Conservation (phyloP, 495 filamentous ascomycete genomes). For the Podospora anserina region DNA sequence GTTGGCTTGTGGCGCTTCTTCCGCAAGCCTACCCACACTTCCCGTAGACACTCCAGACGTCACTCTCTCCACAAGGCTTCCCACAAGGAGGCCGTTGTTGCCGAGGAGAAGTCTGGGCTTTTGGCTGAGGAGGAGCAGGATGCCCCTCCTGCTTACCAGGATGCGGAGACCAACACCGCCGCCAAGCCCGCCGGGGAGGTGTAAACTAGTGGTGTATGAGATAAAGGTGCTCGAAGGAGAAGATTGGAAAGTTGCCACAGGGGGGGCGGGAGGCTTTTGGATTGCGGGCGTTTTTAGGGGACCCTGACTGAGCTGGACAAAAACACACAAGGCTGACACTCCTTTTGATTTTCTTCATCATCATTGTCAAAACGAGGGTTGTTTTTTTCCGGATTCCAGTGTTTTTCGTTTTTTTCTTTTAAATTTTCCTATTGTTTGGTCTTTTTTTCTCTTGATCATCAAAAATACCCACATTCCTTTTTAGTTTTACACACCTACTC, state of each 20-base stretch:
- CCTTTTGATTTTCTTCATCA: neutral
- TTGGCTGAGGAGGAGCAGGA: conserved; percentile 37
- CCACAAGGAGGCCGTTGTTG: conserved; percentile 28
- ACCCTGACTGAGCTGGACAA: neutral
- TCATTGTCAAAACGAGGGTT: neutral
- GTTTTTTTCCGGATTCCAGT: neutral
- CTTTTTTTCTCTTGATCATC: neutral
- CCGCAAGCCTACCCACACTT: conserved; percentile 25
- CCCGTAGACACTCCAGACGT: conserved; percentile 22
- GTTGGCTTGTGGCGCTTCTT: conserved; percentile 46
- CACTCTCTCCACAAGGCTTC: conserved; percentile 33
- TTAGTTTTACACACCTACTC: neutral
- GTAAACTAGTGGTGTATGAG: neutral
- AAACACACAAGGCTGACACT: neutral
- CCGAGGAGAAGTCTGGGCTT: conserved; percentile 44
- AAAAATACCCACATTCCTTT: conserved; percentile 13
- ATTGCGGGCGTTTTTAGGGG: neutral
- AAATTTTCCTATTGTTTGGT: neutral
- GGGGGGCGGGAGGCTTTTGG: neutral
- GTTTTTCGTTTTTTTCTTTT: neutral
- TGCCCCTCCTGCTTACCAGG: conserved; percentile 41
- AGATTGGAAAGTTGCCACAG: neutral
- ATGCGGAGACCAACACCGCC: conserved; percentile 14
- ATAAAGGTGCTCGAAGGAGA: neutral
- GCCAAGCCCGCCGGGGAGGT: neutral